These are phyloP conservation scores for Brettanomyces nanus DNA, from an alignment of 805 yeast genomes.

Conservation along the genomic window DNA sequence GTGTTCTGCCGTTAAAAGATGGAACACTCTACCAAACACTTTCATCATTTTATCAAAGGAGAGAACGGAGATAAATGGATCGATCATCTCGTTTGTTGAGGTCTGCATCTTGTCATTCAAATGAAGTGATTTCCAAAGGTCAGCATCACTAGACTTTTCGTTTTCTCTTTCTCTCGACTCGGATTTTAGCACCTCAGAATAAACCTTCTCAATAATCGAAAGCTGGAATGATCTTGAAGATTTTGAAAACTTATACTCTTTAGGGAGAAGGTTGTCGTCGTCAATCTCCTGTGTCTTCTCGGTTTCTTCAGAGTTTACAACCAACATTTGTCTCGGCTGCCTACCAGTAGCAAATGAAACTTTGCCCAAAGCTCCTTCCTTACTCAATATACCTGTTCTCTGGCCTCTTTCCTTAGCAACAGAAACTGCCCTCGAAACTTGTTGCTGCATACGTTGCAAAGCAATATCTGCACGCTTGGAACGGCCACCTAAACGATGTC, in stretches of 20 bases:
- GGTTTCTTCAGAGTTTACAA: conserved; percentile 31
- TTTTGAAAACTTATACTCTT: conserved; percentile 25
- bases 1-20: conserved; percentile 70
- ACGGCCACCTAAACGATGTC: conserved; percentile 84
- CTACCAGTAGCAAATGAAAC: conserved; percentile 72
- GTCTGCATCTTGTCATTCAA: conserved; percentile 53
- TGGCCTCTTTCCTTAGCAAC: conserved; percentile 81
- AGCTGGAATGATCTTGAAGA: conserved; percentile 46
- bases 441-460: conserved; percentile 95
- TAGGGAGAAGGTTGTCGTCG: conserved; percentile 21
- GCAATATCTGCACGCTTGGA: conserved; percentile 82
- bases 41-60: conserved; percentile 84
- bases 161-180: conserved; percentile 68
- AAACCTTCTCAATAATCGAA: conserved; percentile 69
- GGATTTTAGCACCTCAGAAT: conserved; percentile 64
- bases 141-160: conserved; percentile 34
- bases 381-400: conserved; percentile 48
- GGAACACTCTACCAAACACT: conserved; percentile 80
- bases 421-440: conserved; percentile 91
- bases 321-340: conserved; percentile 82
- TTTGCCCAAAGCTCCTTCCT: conserved; percentile 87
- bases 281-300: conserved; percentile 14
- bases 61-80: conserved; percentile 77
- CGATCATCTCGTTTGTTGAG: conserved; percentile 47
- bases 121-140: conserved; percentile 72